Evolutionary conservation across 345 rosid species (phyloP).

Genomic region (Populus davidiana): DNA sequence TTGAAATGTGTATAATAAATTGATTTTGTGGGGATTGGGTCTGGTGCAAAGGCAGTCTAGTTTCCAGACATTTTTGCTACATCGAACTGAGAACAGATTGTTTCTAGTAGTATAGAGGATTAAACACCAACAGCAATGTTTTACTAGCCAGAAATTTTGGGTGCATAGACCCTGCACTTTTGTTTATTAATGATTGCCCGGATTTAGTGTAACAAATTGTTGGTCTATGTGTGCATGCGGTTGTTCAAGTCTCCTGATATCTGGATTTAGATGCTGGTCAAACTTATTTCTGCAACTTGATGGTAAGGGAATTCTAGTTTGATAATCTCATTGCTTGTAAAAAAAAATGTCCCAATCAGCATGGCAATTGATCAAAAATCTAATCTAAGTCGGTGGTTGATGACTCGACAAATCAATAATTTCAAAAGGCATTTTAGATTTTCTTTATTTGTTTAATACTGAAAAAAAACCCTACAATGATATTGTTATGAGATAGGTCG

Average conservation of each 20-base stretch:
- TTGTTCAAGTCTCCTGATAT: neutral
- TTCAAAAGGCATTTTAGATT: too few relatives aligned
- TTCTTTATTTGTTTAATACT: too few relatives aligned
- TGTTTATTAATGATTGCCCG: neutral
- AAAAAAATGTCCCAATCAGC: neutral
- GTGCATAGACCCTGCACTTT: neutral
- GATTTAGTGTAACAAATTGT: neutral
- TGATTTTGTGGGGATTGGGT: conserved; percentile 7
- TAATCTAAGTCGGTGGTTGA: too few relatives aligned
- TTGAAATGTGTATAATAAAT: conserved; percentile 18
- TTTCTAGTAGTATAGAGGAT: neutral
- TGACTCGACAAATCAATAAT: too few relatives aligned
- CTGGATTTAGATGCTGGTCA: neutral
- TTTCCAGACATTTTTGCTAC: conserved; percentile 9
- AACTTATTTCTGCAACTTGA: neutral
- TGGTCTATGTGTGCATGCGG: neutral
- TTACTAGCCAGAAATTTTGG: neutral
- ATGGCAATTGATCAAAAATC: too few relatives aligned
- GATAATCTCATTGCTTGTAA: too few relatives aligned
- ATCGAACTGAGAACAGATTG: neutral
- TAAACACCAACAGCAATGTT: neutral
- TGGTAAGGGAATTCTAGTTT: neutral
- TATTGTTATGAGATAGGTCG: too few relatives aligned
- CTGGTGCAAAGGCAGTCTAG: neutral
- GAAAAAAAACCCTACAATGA: too few relatives aligned